Evolutionary conservation across 202 grass and related monocot genomes (phyloP).

Genomic region (Hordeum pubiflorum): DNA sequence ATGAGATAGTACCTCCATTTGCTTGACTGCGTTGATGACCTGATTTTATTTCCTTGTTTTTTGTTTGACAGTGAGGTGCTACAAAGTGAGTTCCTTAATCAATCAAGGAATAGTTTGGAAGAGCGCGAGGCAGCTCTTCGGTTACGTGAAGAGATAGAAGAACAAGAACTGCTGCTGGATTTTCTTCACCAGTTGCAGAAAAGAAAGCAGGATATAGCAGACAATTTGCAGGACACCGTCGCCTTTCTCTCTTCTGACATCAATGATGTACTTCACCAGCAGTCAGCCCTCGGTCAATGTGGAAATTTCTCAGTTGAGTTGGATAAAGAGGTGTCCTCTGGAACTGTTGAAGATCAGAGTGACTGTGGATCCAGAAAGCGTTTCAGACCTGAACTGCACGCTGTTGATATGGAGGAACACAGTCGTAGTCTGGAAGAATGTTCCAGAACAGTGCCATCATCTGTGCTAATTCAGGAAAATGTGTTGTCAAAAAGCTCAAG

Average conservation of each 20-base stretch:
- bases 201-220: constrained; percentile 72
- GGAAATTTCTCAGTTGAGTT: constrained; percentile 37
- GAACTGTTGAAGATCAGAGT: constrained; percentile 47
- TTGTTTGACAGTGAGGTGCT: constrained; percentile 60
- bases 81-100: constrained; percentile 90
- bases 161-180: constrained; percentile 76
- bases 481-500: constrained; percentile 80
- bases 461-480: constrained; percentile 50
- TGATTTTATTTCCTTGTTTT: background rate
- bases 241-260: constrained; percentile 88
- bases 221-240: constrained; percentile 66
- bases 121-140: constrained; percentile 68
- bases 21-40: constrained; percentile 3
- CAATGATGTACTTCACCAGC: constrained; percentile 55
- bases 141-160: constrained; percentile 84
- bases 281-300: constrained; percentile 43
- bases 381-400: constrained; percentile 50
- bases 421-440: constrained; percentile 35
- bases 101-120: constrained; percentile 60
- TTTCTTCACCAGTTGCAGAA: constrained; percentile 79
- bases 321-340: constrained; percentile 54
- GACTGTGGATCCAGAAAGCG: constrained; percentile 67
- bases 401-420: constrained; percentile 42
- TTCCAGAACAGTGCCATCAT: constrained; percentile 44
- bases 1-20: background rate